Evolutionary conservation across 306 rosid genomes (phyloP).

Genomic region (Malus fusca): DNA sequence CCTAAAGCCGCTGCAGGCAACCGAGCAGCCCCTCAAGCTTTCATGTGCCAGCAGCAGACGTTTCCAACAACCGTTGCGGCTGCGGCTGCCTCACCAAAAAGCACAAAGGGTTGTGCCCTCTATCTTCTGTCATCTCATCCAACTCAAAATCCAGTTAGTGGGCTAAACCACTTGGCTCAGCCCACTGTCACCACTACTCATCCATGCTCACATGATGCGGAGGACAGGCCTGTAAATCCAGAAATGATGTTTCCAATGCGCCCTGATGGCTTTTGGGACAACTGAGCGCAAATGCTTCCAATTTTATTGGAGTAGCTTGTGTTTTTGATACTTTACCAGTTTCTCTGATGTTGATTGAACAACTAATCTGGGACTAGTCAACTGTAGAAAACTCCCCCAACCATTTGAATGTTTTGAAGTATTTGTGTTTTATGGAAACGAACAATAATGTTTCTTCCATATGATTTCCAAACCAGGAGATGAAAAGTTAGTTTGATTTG

Average conservation of each 20-base stretch:
- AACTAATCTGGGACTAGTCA: conserved; percentile 2
- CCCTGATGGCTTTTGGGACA: conserved; percentile 34
- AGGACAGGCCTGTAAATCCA: conserved; percentile 25
- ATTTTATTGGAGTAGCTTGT: conserved; percentile 51
- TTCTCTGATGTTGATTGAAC: not conserved
- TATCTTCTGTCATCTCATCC: conserved; percentile 94
- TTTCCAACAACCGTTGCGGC: conserved; percentile 6
- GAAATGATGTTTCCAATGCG: conserved; percentile 37
- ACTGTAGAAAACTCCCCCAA: not conserved
- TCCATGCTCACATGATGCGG: conserved; percentile 22
- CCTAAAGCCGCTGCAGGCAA: conserved; percentile 14
- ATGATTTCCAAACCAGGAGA: not conserved
- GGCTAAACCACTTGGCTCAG: conserved; percentile 21
- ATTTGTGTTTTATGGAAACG: too few species aligned
- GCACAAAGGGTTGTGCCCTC: conserved; percentile 77
- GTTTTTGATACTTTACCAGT: not conserved
- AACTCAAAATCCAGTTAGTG: conserved; percentile 38
- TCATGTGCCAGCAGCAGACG: conserved; percentile 8
- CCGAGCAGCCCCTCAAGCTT: conserved; percentile 25
- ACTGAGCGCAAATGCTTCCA: conserved; percentile 45
- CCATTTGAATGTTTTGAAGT: not conserved
- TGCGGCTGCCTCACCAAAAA: conserved; percentile 24
- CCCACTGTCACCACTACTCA: conserved; percentile 22
- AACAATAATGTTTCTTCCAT: too few species aligned
- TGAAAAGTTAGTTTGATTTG: not conserved